A percentile compares a stretch with the other conserved stretches of the same genome.
These are phyloP conservation scores for Cucumis hystrix DNA, from an alignment of 306 rosid genomes.

Conservation along the genomic window DNA sequence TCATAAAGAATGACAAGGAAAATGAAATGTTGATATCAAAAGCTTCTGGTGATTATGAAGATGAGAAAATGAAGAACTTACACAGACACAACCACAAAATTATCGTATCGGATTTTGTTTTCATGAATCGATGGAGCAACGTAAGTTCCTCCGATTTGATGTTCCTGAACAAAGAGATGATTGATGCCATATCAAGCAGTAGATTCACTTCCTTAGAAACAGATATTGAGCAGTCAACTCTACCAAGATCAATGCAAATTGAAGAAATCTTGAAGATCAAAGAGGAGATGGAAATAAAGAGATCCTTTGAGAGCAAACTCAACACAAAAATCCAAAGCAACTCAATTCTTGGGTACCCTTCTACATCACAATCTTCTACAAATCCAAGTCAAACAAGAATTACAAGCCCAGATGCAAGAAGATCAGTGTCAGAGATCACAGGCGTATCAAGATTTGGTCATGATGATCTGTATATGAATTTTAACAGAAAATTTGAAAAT, in stretches of 20 bases:
- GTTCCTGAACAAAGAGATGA: conserved; percentile 72
- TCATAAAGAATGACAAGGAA: conserved; percentile 22
- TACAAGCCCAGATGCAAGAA: conserved; percentile 8
- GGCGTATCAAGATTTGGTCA: conserved; percentile 44
- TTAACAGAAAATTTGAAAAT: background rate
- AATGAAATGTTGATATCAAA: conserved; percentile 34
- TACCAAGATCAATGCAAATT: conserved; percentile 6
- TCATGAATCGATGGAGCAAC: conserved; percentile 80
- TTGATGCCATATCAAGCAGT: conserved; percentile 38
- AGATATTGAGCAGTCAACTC: background rate
- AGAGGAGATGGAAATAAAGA: conserved; percentile 59
- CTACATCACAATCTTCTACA: conserved; percentile 9
- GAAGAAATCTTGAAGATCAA: conserved; percentile 33
- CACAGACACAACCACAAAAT: conserved; percentile 71
- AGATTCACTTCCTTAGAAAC: conserved; percentile 38
- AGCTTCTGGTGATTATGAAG: conserved; percentile 5
- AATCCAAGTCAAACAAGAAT: conserved; percentile 17
- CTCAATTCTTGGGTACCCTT: conserved; percentile 7
- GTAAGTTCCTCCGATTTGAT: conserved; percentile 79
- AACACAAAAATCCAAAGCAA: conserved; percentile 15
- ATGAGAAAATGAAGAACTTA: conserved; percentile 17
- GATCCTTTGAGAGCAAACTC: conserved; percentile 47
- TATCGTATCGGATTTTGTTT: conserved; percentile 55
- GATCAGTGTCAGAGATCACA: conserved; percentile 81
- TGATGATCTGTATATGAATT: conserved; percentile 19